Conservation (phyloP, 257 asterid species). For the Dorcoceras hygrometricum region DNA sequence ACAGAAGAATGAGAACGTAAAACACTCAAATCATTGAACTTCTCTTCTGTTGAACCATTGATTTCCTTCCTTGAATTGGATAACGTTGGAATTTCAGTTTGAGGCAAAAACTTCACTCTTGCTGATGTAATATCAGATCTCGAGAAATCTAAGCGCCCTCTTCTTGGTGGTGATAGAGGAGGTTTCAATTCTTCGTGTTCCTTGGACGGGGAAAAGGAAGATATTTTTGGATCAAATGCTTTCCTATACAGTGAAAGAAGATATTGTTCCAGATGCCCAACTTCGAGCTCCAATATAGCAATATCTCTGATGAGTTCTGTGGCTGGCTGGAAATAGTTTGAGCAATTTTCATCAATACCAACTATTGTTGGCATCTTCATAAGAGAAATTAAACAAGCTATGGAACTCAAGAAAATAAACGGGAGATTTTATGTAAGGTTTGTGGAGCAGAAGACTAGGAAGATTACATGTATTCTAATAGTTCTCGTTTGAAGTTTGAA, state of each 20-base stretch:
- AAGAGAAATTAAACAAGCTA: neutral
- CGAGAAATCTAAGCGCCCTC: conserved; percentile 74
- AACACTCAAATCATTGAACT: conserved; percentile 46
- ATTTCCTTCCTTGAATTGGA: conserved; percentile 38
- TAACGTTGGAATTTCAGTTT: conserved; percentile 31
- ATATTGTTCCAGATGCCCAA: conserved; percentile 59
- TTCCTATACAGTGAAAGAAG: conserved; percentile 60
- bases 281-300: conserved; percentile 57
- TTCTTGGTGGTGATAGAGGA: conserved; percentile 56
- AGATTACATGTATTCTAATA: neutral
- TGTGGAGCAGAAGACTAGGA: neutral
- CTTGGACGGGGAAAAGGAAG: conserved; percentile 43
- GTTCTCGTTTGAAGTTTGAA: neutral
- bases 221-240: conserved; percentile 53
- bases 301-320: conserved; percentile 62
- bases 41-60: conserved; percentile 52
- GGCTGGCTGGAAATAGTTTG: conserved; percentile 44
- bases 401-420: neutral
- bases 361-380: neutral
- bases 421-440: neutral
- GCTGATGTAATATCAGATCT: conserved; percentile 43
- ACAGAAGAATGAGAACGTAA: conserved; percentile 80
- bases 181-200: conserved; percentile 29
- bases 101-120: conserved; percentile 31
- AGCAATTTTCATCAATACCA: conserved; percentile 3